Evolutionary conservation across 192 early-diverging fungal species (phyloP).

Genomic region (Dissophora globulifera): DNA sequence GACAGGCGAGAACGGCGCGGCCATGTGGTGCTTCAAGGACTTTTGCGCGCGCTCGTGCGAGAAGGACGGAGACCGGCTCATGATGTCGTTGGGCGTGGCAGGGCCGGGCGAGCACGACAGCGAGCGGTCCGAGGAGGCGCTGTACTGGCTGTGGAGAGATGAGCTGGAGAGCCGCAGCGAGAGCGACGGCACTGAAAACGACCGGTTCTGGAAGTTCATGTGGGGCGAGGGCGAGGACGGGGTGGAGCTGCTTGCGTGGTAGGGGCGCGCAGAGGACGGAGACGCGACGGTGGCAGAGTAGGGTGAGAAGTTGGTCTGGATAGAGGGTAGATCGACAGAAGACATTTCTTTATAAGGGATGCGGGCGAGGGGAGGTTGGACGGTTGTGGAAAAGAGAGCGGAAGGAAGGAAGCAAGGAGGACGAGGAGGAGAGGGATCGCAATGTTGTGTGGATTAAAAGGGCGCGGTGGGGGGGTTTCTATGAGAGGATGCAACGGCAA

Average conservation of each 20-base stretch:
- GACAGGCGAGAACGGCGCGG: conserved; percentile 24
- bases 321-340: conserved; percentile 29
- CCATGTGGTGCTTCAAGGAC: conserved; percentile 14
- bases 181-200: conserved; percentile 34
- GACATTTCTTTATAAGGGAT: conserved; percentile 19
- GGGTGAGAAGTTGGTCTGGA: conserved; percentile 32
- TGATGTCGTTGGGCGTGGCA: conserved; percentile 29
- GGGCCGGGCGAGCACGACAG: conserved; percentile 40
- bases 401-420: not conserved
- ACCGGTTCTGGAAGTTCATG: conserved; percentile 26
- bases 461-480: not conserved
- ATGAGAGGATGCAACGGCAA: not conserved
- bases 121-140: conserved; percentile 36
- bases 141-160: conserved; percentile 44
- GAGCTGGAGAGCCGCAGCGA: conserved; percentile 40
- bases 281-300: conserved; percentile 8
- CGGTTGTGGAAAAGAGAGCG: not conserved
- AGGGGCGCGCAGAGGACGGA: conserved; percentile 15
- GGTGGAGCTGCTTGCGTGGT: conserved; percentile 20
- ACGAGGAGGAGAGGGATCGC: not conserved
- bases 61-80: conserved; percentile 46
- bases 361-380: not conserved
- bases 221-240: conserved; percentile 16
- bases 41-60: conserved; percentile 42
- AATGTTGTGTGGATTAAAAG: not conserved